phyloP scores from a whole-genome alignment of 2,329 filamentous ascomycete species.

The Arthroderma sp. region DNA sequence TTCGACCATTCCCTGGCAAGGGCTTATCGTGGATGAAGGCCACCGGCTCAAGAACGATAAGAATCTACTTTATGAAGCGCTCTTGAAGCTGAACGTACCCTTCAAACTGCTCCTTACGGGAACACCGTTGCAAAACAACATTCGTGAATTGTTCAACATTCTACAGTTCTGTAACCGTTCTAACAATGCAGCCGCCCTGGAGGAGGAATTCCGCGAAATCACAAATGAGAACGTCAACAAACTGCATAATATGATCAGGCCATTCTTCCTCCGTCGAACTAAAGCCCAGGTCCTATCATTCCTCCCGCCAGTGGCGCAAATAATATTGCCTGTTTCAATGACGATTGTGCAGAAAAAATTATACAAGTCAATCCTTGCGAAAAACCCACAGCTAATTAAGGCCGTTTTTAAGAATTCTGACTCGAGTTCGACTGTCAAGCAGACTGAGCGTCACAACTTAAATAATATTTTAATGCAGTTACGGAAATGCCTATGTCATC shows the following conservation, averaged over 20 bases:
- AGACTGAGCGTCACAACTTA: conserved; percentile 62
- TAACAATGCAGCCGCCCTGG: conserved; percentile 58
- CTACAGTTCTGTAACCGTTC: conserved; percentile 77
- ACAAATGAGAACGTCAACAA: conserved; percentile 69
- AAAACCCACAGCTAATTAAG: conserved; percentile 78
- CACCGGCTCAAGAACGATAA: conserved; percentile 91
- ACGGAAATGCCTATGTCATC: conserved; percentile 87
- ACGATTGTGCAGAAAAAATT: conserved; percentile 84
- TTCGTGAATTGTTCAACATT: conserved; percentile 89
- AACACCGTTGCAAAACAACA: conserved; percentile 76
- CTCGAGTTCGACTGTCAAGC: conserved; percentile 38
- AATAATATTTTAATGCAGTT: conserved; percentile 95
- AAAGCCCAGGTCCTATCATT: conserved; percentile 87
- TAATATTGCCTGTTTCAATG: conserved; percentile 95
- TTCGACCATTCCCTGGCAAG: conserved; percentile 64
- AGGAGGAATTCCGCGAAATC: conserved; percentile 63
- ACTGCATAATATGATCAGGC: conserved; percentile 71
- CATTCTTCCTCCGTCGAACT: conserved; percentile 61
- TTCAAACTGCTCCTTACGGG: conserved; percentile 78
- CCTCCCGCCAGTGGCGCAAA: conserved; percentile 82
- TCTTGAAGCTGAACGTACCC: conserved; percentile 61
- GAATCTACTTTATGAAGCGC: conserved; percentile 63
- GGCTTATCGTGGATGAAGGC: conserved; percentile 85
- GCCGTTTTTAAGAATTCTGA: conserved; percentile 62
- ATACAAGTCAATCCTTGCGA: conserved; percentile 83